phyloP scores from a whole-genome alignment of 306 rosid genomes.

The Vigna nakashimae region DNA sequence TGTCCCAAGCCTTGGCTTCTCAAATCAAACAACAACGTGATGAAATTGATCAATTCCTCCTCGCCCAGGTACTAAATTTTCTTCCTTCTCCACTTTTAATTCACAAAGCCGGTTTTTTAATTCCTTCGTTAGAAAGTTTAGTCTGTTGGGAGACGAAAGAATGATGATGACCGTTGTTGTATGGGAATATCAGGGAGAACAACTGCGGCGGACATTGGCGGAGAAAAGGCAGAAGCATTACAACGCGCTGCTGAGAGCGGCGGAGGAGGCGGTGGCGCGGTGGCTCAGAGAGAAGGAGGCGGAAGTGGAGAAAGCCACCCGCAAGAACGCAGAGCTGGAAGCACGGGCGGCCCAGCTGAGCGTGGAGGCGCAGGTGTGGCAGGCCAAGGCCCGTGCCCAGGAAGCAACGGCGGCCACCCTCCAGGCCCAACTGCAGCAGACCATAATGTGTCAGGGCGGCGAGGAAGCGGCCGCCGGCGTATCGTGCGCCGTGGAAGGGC shows the following conservation, averaged over 20 bases:
- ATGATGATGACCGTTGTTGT: not conserved
- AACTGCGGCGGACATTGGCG: slow-evolving; percentile 71
- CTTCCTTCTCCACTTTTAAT: not conserved
- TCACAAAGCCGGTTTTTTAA: too few species aligned
- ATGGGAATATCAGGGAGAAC: slow-evolving; percentile 62
- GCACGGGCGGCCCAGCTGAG: slow-evolving; percentile 84
- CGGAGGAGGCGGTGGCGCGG: slow-evolving; percentile 69
- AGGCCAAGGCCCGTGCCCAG: slow-evolving; percentile 78
- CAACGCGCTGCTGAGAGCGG: slow-evolving; percentile 61
- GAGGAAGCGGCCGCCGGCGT: slow-evolving; percentile 39
- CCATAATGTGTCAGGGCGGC: slow-evolving; percentile 53
- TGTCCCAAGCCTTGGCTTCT: slow-evolving; percentile 60
- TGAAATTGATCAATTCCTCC: slow-evolving; percentile 81
- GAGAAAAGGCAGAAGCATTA: slow-evolving; percentile 81
- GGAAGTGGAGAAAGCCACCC: slow-evolving; percentile 76
- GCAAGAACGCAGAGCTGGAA: slow-evolving; percentile 75
- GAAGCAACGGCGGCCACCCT: slow-evolving; percentile 74
- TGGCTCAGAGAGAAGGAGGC: slow-evolving; percentile 69
- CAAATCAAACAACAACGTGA: slow-evolving; percentile 75
- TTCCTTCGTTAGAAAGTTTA: not conserved
- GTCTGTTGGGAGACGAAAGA: not conserved
- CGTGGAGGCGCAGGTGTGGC: slow-evolving; percentile 86
- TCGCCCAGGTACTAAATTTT: slow-evolving; percentile 64
- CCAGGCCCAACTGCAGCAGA: slow-evolving; percentile 78
- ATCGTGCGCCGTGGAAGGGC: slow-evolving; percentile 58